These are phyloP conservation scores for Volutella citrinella DNA, from an alignment of 2,329 filamentous ascomycete species.

Conservation along the genomic window DNA sequence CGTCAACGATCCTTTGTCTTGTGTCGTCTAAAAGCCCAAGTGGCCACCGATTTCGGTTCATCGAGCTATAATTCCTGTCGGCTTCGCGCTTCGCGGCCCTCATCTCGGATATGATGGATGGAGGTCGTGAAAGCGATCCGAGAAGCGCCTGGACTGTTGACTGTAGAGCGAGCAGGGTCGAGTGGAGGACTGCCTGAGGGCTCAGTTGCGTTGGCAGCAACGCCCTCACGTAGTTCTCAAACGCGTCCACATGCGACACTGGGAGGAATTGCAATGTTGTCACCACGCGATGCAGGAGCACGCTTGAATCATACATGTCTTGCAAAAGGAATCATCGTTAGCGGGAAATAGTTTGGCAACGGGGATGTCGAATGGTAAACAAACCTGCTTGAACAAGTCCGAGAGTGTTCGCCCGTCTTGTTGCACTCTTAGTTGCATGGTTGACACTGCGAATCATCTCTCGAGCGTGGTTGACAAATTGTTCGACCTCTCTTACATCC, in stretches of 20 bases:
- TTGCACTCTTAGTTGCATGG: constrained; percentile 76
- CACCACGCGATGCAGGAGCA: constrained; percentile 50
- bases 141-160: constrained; percentile 81
- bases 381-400: constrained; percentile 61
- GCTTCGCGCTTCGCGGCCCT: constrained; percentile 70
- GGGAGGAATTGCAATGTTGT: constrained; percentile 66
- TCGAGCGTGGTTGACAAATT: constrained; percentile 86
- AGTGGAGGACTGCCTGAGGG: constrained; percentile 71
- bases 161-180: constrained; percentile 74
- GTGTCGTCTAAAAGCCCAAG: constrained; percentile 83
- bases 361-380: constrained; percentile 13
- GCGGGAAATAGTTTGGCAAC: not conserved
- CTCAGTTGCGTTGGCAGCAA: constrained; percentile 67
- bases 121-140: constrained; percentile 73
- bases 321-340: constrained; percentile 29
- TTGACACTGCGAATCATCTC: constrained; percentile 87
- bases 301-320: constrained; percentile 69
- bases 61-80: constrained; percentile 72
- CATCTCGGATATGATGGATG: constrained; percentile 74
- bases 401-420: constrained; percentile 73
- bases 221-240: constrained; percentile 68
- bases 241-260: constrained; percentile 61
- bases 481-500: constrained; percentile 83
- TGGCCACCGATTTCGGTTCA: constrained; percentile 77
- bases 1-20: constrained; percentile 74